Evolutionary conservation across 108 stramenopile species (phyloP), one percentile per base, ranked within the genome.

Genomic region (Skeletonema costatum): DNA sequence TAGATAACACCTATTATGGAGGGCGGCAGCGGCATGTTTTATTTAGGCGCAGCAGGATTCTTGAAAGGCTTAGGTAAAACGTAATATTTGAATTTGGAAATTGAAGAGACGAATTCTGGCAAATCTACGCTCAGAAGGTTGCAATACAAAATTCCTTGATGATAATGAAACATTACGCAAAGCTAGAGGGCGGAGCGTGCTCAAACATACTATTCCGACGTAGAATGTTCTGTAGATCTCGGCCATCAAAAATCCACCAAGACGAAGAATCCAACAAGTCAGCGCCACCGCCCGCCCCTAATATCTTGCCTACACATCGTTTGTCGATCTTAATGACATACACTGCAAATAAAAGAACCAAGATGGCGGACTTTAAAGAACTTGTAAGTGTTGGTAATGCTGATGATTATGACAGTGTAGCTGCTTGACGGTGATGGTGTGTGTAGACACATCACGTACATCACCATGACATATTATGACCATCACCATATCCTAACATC

Each of bases 331-430:
- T n/a, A n/a, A 64, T 64, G 63, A 35, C 63, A 35, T 64, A 64
- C 63, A 38, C 63, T 9, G 5, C 63, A 75, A 59, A 66, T 19
- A 58, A 64, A 39, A 17, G 10, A 17, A 11, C 36, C 53, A 85
- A 53, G 53, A 90, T 88, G 89, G 56, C 89, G 75, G 86, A 88
- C 66, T 90, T 90, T 78, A 90, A 90, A 67, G 90, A 90, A 75
- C 67, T 71, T 60, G 89, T 90, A 78, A 78, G 90, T 87, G 14
- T 13, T 25, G n/a, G 42, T 63, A 16, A 30, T 50, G n/a, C 5
- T n/a, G 25, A 4, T 48, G 25, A 19, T n/a, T n/a, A n/a, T 36
- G 35, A 53, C 8, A 35, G 11, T 62, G 64, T 64, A 1, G 70
- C 12, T 11, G 31, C 36, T 9, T 13, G 2, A 35, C 0, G 25